These are phyloP conservation scores for Scenedesmus sp. DNA, from an alignment of 163 green algal species.

Conservation along the genomic window DNA sequence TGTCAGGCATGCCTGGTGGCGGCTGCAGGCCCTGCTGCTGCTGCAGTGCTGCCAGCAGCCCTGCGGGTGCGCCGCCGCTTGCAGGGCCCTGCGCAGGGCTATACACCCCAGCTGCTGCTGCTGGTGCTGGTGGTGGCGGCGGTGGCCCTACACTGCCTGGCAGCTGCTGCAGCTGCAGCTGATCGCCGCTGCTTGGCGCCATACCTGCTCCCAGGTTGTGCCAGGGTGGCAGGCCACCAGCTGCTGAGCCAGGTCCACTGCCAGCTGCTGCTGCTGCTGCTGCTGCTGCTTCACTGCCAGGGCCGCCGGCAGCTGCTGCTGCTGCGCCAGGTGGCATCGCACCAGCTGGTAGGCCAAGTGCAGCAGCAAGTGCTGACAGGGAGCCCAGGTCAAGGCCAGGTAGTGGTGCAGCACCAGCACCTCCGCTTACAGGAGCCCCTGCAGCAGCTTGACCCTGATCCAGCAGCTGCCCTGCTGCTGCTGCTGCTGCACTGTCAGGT, in stretches of 20 bases:
- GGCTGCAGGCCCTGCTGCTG: conserved; percentile 7
- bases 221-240: background rate
- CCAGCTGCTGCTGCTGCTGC: background rate
- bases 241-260: background rate
- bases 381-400: conserved; percentile 15
- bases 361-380: conserved; percentile 16
- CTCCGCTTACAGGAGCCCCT: background rate
- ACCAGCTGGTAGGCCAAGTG: conserved; percentile 20
- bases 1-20: background rate
- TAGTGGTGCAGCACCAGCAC: background rate
- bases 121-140: conserved; percentile 8
- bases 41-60: conserved; percentile 27
- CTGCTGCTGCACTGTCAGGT: conserved; percentile 25
- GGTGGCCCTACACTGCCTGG: conserved; percentile 1
- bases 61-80: background rate
- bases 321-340: background rate
- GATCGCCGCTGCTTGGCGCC: background rate
- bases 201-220: background rate
- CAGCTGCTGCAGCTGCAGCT: conserved; percentile 14
- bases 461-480: conserved; percentile 1
- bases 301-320: background rate
- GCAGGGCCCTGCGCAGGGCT: conserved; percentile 29
- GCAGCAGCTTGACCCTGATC: conserved; percentile 3
- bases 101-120: background rate
- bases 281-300: conserved; percentile 8